Evolutionary conservation across 768 basidiomycete species (phyloP), one percentile per base, ranked within the genome.

Genomic region (Floccularia luteovirens): DNA sequence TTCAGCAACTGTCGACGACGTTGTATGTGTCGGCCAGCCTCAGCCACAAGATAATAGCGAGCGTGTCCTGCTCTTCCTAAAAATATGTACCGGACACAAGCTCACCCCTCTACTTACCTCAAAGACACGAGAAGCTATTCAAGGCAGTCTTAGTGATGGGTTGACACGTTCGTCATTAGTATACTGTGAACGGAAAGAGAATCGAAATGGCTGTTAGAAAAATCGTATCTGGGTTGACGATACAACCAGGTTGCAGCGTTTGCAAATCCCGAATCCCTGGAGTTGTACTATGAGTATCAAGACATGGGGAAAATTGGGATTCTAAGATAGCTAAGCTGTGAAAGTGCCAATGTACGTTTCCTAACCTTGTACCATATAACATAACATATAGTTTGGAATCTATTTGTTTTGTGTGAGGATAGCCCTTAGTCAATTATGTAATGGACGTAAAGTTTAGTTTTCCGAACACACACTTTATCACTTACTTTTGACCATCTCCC

Each of bases 121-220:
- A 24, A 46, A 67, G 30, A 77, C 90, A 41, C 76, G 73, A 46
- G 53, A 51, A 0, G 69, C 76, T 11, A 85, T 90, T 39, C 63
- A 74, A 38, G 59, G 58, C 24, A 67, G 70, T 8, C 63, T 87
- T 41, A 88, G 82, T 46, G 69, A n/a, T n/a, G n/a, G n/a, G n/a
- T n/a, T n/a, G n/a, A n/a, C n/a, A n/a, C n/a, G n/a, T n/a, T n/a
- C n/a, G n/a, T 22, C 31, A 28, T 30, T 41, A 85, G 84, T 83
- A 84, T 46, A 86, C 82, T 0, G 76, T 84, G 6, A 85, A 84
- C 36, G 76, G 76, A 8, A 87, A 85, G 67, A 85, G 84, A 53
- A 83, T 85, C 31, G 84, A 85, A 58, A 83, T 86, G 20, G 82
- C 79, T 2, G 78, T 85, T 37, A 86, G 84, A 55, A 80, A 84